phyloP scores from a whole-genome alignment of 2,329 filamentous ascomycete genomes.

The Cercospora berteroae region DNA sequence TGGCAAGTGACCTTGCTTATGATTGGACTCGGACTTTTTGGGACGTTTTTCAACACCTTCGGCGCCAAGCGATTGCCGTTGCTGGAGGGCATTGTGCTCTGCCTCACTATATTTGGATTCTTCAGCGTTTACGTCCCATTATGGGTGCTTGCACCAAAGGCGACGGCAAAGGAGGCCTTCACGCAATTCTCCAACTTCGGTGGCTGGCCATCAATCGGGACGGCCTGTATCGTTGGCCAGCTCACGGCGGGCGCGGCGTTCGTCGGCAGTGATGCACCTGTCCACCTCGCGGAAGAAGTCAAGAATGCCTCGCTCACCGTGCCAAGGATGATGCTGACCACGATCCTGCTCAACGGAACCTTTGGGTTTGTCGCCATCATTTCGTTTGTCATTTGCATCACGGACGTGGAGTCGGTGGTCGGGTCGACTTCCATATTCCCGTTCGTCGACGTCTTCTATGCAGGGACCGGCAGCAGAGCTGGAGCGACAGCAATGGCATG shows the following conservation, averaged over 20 bases:
- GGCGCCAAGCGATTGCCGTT: constrained; percentile 37
- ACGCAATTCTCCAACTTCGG: constrained; percentile 45
- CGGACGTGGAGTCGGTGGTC: constrained; percentile 34
- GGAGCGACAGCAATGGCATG: constrained; percentile 17
- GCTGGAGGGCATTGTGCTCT: constrained; percentile 49
- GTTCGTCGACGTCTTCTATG: constrained; percentile 37
- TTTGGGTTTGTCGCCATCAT: constrained; percentile 46
- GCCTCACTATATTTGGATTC: constrained; percentile 52
- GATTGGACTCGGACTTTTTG: constrained; percentile 17
- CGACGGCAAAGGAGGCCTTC: constrained; percentile 49
- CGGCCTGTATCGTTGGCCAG: constrained; percentile 46
- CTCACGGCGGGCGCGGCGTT: constrained; percentile 22
- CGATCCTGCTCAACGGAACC: constrained; percentile 45
- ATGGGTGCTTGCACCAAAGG: constrained; percentile 48
- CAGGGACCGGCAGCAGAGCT: constrained; percentile 11
- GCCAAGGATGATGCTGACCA: constrained; percentile 47
- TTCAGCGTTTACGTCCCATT: constrained; percentile 50
- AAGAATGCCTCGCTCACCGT: constrained; percentile 38
- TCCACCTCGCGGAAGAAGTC: constrained; percentile 32
- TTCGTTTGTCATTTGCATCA: constrained; percentile 43
- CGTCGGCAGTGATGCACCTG: constrained; percentile 17
- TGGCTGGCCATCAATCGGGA: constrained; percentile 42
- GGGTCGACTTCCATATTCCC: constrained; percentile 31
- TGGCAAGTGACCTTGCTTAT: constrained; percentile 27
- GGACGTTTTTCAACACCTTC: constrained; percentile 25